These are phyloP conservation scores for Corylus avellana DNA, from an alignment of 306 rosid species.

Conservation along the genomic window DNA sequence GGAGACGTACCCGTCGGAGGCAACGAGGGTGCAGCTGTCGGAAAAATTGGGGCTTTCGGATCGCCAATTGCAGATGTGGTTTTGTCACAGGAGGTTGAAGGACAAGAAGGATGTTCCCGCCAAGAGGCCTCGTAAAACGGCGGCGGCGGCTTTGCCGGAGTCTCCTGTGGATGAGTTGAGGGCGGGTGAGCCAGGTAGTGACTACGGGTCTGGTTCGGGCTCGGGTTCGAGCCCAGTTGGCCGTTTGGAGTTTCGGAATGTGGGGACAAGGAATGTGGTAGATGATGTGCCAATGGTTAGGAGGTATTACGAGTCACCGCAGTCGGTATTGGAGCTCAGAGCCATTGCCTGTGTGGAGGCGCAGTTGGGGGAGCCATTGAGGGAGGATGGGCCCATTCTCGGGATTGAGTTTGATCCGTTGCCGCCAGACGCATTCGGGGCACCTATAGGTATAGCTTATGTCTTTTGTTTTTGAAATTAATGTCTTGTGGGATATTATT, in stretches of 20 bases:
- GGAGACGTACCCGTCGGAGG: slow-evolving; percentile 91
- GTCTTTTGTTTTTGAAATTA: slow-evolving; percentile 7
- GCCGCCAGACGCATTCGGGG: slow-evolving; percentile 98
- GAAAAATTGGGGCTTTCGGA: slow-evolving; percentile 87
- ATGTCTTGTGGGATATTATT: neutral
- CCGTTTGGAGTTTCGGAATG: slow-evolving; percentile 62
- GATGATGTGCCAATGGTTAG: slow-evolving; percentile 46
- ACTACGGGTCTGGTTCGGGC: slow-evolving; percentile 93
- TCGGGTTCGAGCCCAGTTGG: slow-evolving; percentile 80
- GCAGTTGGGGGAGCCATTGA: slow-evolving; percentile 87
- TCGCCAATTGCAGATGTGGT: slow-evolving; percentile 99
- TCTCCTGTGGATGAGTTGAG: slow-evolving; percentile 69
- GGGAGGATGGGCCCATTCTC: slow-evolving; percentile 89
- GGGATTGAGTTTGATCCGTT: slow-evolving; percentile 90
- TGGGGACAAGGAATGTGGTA: slow-evolving; percentile 42
- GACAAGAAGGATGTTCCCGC: slow-evolving; percentile 77
- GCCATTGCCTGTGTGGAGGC: slow-evolving; percentile 96
- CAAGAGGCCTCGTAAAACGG: slow-evolving; percentile 50
- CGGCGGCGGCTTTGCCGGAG: slow-evolving; percentile 43
- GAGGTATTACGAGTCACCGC: slow-evolving; percentile 70
- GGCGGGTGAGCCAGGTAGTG: slow-evolving; percentile 63
- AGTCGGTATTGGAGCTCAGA: slow-evolving; percentile 69
- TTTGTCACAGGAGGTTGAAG: slow-evolving; percentile 95
- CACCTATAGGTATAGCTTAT: slow-evolving; percentile 68
- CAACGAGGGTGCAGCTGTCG: slow-evolving; percentile 70